Evolutionary conservation across 2,329 filamentous ascomycete genomes (phyloP).

Genomic region (Pestalotiopsis sp.): DNA sequence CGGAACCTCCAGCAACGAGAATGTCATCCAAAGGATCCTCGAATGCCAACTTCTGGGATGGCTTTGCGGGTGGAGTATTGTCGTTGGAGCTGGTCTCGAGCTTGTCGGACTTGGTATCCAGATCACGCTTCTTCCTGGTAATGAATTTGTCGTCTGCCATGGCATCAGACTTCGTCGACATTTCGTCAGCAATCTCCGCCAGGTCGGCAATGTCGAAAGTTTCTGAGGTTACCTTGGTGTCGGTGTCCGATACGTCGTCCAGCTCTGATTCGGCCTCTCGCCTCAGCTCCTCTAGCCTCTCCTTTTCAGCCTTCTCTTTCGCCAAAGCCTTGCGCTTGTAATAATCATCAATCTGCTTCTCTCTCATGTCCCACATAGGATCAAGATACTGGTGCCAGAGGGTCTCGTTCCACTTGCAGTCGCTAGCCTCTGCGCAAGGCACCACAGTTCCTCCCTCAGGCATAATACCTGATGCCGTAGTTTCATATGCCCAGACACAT

Average conservation of each 20-base stretch:
- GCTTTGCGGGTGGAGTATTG: slow-evolving; percentile 17
- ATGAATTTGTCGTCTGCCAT: slow-evolving; percentile 3
- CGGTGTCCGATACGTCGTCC: not conserved
- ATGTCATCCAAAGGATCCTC: slow-evolving; percentile 18
- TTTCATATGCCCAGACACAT: slow-evolving; percentile 71
- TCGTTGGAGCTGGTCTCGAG: slow-evolving; percentile 18
- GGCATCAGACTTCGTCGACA: not conserved
- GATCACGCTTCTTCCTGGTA: slow-evolving; percentile 7
- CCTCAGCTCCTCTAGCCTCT: slow-evolving; percentile 15
- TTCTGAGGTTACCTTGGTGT: not conserved
- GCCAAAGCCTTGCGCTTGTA: slow-evolving; percentile 41
- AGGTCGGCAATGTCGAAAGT: not conserved
- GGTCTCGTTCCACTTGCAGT: slow-evolving; percentile 58
- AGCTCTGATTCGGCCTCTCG: slow-evolving; percentile 14
- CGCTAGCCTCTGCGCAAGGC: slow-evolving; percentile 49
- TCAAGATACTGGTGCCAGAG: slow-evolving; percentile 54
- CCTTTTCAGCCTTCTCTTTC: slow-evolving; percentile 23
- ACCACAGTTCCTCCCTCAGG: slow-evolving; percentile 55
- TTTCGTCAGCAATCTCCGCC: not conserved
- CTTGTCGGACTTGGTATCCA: not conserved
- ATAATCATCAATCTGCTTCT: slow-evolving; percentile 46
- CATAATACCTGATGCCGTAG: slow-evolving; percentile 65
- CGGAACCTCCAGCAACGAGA: slow-evolving; percentile 13
- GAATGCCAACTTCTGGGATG: slow-evolving; percentile 15
- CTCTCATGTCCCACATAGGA: slow-evolving; percentile 44